Conservation (phyloP, 257 asterid species). For the Primulina eburnea region DNA sequence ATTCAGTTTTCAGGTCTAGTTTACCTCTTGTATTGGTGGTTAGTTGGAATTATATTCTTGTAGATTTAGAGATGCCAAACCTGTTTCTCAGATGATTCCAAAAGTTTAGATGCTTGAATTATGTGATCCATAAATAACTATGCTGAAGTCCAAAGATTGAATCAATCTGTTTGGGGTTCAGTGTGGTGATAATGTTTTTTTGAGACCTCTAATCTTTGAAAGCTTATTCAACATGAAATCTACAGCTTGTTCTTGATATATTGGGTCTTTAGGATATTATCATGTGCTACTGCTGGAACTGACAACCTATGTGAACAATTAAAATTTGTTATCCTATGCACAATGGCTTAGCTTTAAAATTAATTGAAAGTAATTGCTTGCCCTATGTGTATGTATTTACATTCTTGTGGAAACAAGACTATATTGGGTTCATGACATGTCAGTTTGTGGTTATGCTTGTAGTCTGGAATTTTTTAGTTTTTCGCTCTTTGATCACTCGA, state of each 20-base stretch:
- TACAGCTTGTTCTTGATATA: neutral
- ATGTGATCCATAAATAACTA: neutral
- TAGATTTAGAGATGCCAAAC: conserved; percentile 9
- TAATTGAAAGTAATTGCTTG: neutral
- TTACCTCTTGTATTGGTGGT: conserved; percentile 16
- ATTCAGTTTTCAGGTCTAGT: conserved; percentile 23
- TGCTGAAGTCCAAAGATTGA: conserved; percentile 18
- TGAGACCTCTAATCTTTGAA: conserved; percentile 2
- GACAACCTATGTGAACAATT: neutral
- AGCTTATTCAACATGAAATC: conserved; percentile 19
- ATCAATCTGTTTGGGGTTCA: conserved; percentile 10
- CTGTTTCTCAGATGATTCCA: neutral
- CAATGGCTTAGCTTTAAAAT: neutral
- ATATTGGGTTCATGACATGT: neutral
- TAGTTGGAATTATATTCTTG: conserved; percentile 14
- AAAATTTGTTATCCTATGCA: conserved; percentile 4
- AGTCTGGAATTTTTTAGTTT: neutral
- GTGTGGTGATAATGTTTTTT: conserved; percentile 7
- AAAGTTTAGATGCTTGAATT: conserved; percentile 2
- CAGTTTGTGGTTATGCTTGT: conserved; percentile 11
- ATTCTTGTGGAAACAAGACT: neutral
- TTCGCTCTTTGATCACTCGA: neutral
- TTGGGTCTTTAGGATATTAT: neutral
- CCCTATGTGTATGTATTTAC: neutral
- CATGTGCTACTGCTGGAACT: neutral